Conservation (phyloP, 768 basidiomycete genomes). For the Boletus rubroflammeus region DNA sequence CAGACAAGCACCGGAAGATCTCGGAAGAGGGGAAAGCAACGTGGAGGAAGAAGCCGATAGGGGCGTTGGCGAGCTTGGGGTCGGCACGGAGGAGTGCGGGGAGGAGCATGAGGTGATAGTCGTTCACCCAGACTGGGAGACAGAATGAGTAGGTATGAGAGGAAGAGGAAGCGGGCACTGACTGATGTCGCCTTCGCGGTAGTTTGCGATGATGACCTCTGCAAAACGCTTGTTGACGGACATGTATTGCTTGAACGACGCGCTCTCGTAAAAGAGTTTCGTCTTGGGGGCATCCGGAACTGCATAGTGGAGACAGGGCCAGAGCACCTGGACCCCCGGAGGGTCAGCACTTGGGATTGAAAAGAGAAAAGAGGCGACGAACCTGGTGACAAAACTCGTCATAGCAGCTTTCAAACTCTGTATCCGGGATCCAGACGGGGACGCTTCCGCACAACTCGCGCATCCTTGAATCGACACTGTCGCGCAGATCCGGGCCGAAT, state of each 20-base stretch:
- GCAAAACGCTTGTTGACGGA: constrained; percentile 91
- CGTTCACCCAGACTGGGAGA: constrained; percentile 72
- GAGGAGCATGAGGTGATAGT: constrained; percentile 95
- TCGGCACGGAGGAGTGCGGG: constrained; percentile 77
- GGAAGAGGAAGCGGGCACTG: background rate
- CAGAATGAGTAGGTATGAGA: constrained; percentile 4
- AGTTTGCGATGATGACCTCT: constrained; percentile 71
- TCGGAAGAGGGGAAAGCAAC: constrained; percentile 95
- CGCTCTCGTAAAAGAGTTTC: constrained; percentile 75
- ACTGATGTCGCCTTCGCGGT: constrained; percentile 87
- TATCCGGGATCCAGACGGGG: constrained; percentile 79
- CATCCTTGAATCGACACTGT: constrained; percentile 52
- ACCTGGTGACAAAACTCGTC: constrained; percentile 87
- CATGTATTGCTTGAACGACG: constrained; percentile 79
- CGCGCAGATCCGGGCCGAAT: constrained; percentile 53
- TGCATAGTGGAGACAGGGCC: constrained; percentile 85
- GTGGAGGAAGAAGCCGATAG: constrained; percentile 89
- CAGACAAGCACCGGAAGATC: constrained; percentile 88
- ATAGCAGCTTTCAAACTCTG: constrained; percentile 75
- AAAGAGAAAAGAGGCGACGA: constrained; percentile 19
- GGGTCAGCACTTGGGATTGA: constrained; percentile 18
- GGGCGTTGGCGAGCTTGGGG: constrained; percentile 41
- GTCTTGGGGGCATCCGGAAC: constrained; percentile 87
- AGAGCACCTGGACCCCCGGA: constrained; percentile 51
- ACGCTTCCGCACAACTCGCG: constrained; percentile 38